phyloP scores from a whole-genome alignment of 352 stramenopile genomes.

The Phytophthora fragariae region DNA sequence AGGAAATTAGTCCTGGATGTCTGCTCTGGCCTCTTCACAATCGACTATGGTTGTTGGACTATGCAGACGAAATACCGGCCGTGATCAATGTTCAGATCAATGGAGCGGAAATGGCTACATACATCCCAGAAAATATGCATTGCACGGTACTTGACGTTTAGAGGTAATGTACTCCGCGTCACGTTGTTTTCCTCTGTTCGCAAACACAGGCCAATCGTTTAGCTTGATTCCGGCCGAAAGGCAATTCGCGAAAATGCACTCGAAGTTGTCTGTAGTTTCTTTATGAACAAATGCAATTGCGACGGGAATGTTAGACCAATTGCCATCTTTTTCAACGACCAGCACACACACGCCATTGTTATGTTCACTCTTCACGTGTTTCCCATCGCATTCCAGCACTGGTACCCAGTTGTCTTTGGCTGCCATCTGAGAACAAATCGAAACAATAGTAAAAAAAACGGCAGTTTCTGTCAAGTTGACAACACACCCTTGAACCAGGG shows the following conservation, averaged over 20 bases:
- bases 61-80: background rate
- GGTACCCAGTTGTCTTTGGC: background rate
- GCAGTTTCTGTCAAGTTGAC: no score
- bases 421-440: background rate
- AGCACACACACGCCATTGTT: background rate
- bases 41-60: background rate
- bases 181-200: background rate
- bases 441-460: background rate
- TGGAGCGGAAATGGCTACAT: background rate
- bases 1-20: background rate
- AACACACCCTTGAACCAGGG: background rate
- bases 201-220: background rate
- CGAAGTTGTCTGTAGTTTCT: conserved; percentile 1
- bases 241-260: background rate
- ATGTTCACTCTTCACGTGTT: background rate
- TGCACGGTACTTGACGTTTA: background rate
- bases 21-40: background rate
- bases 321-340: background rate
- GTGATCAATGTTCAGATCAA: conserved; percentile 2
- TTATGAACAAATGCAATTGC: background rate
- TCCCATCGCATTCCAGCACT: background rate
- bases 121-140: background rate
- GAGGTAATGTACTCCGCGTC: background rate
- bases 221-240: background rate
- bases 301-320: background rate